Conservation (phyloP, 1,284 basidiomycete genomes). For the Neolentinus lepideus region DNA sequence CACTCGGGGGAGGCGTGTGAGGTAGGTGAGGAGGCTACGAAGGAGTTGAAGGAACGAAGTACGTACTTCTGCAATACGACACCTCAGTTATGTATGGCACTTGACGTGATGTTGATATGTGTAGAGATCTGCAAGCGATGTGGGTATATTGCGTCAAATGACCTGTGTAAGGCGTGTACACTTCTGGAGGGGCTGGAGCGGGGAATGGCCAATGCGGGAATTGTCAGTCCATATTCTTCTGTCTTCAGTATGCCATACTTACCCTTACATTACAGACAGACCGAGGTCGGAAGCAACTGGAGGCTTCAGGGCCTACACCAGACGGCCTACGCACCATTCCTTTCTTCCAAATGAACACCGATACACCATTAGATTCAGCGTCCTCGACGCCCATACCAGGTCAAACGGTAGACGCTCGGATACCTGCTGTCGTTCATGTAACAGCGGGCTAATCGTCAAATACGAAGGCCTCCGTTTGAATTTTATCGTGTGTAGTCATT, state of each 20-base stretch:
- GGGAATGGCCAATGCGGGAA: constrained; percentile 61
- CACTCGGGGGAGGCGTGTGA: constrained; percentile 91
- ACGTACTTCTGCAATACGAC: constrained; percentile 22
- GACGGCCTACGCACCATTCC: constrained; percentile 62
- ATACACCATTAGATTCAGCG: not conserved
- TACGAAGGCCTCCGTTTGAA: no score
- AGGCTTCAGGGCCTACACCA: constrained; percentile 50
- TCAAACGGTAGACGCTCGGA: no score
- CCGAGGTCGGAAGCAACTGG: constrained; percentile 52
- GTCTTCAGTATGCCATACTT: constrained; percentile 8
- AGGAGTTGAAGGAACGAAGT: constrained; percentile 75
- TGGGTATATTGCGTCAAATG: constrained; percentile 90
- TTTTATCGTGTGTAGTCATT: no score
- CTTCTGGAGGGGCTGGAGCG: constrained; percentile 87
- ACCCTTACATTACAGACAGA: constrained; percentile 41
- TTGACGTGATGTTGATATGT: not conserved
- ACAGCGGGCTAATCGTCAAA: no score
- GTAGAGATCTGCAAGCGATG: constrained; percentile 84
- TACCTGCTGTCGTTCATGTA: no score
- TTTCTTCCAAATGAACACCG: constrained; percentile 34
- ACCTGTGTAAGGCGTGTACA: constrained; percentile 89
- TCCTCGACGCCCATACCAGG: not conserved
- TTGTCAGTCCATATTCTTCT: constrained; percentile 39
- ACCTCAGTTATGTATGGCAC: not conserved
- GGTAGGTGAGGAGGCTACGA: constrained; percentile 71